These are phyloP conservation scores for Penicillium hesseltinei DNA, from an alignment of 2,329 filamentous ascomycete genomes.

Conservation along the genomic window DNA sequence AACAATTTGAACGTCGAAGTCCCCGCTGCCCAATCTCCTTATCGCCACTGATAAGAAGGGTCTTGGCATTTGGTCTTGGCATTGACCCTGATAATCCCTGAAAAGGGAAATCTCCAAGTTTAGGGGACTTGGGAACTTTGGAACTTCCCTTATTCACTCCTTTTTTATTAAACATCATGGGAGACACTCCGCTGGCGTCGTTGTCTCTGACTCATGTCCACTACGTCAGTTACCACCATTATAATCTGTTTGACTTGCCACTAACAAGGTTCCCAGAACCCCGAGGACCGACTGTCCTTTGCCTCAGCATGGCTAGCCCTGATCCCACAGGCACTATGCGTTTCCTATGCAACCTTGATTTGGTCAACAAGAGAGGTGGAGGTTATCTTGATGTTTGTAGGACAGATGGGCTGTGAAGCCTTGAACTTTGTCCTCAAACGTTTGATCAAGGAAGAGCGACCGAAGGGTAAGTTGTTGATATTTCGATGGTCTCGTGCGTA, in stretches of 20 bases:
- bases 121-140: neutral
- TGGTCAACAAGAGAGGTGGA: slow-evolving; percentile 91
- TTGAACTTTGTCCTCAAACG: slow-evolving; percentile 89
- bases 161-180: slow-evolving; percentile 15
- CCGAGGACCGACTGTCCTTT: slow-evolving; percentile 78
- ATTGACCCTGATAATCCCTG: neutral
- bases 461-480: slow-evolving; percentile 59
- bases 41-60: neutral
- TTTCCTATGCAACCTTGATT: slow-evolving; percentile 85
- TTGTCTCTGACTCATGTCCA: slow-evolving; percentile 94
- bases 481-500: neutral
- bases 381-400: slow-evolving; percentile 82
- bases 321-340: slow-evolving; percentile 83
- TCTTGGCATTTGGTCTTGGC: slow-evolving; percentile 1
- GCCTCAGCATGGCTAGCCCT: slow-evolving; percentile 91
- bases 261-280: slow-evolving; percentile 60
- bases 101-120: neutral
- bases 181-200: slow-evolving; percentile 67
- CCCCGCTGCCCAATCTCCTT: slow-evolving; percentile 1
- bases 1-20: neutral
- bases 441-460: slow-evolving; percentile 86
- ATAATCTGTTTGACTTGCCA: neutral
- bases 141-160: slow-evolving; percentile 2
- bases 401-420: slow-evolving; percentile 87
- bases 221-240: slow-evolving; percentile 64